Base-by-base conservation (phyloP, 208 protist genomes). In the Balamuthia mandrillaris region DNA sequence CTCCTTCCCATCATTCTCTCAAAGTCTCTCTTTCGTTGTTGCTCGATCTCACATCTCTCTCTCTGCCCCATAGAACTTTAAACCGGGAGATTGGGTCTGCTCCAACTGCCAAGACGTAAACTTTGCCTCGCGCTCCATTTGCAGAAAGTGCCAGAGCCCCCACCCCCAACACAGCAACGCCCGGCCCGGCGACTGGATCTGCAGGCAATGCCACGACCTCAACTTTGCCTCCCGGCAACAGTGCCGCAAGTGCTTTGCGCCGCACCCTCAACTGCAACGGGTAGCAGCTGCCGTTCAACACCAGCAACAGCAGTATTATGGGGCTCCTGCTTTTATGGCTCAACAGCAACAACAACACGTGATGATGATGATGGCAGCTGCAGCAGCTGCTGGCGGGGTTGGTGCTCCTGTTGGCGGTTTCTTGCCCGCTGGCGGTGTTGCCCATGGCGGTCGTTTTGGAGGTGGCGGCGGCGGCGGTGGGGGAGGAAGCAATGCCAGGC, bases 81-180 rank as follows among this genome's bases (percentile, higher is more conserved):
- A 75, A 29, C 66, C 66, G 29, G 66, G 66, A 24, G 66, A 75
- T 75, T 75, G 66, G 66, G 54, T 56, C 66, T 75, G 66, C 66
- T 10, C 41, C 42, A 75, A 75, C 41, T 75, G 66, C 66, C 47
- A 75, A n/a, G 66, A 75, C 24, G 42, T 56, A 39, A 75, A 75
- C 41, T 75, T 75, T 47, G 66, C 66, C 1, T 75, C 66, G 41
- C 47, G 66, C 42, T 56, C 47, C 41, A 24, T 45, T 14, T 75
- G 66, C 66, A 39, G 66, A 39, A 75, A 75, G 42, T 75, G 66
- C 66, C 42, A 45, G 12, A 52, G n/a, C 66, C 35, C 66, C 29
- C n/a, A n/a, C n/a, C n/a, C n/a, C n/a, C n/a, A n/a, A n/a, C n/a
- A n/a, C n/a, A n/a, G n/a, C n/a, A n/a, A n/a, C n/a, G n/a, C n/a